These are phyloP conservation scores for Dactylella cylindrospora DNA, from an alignment of 2,329 filamentous ascomycete genomes.

Conservation along the genomic window DNA sequence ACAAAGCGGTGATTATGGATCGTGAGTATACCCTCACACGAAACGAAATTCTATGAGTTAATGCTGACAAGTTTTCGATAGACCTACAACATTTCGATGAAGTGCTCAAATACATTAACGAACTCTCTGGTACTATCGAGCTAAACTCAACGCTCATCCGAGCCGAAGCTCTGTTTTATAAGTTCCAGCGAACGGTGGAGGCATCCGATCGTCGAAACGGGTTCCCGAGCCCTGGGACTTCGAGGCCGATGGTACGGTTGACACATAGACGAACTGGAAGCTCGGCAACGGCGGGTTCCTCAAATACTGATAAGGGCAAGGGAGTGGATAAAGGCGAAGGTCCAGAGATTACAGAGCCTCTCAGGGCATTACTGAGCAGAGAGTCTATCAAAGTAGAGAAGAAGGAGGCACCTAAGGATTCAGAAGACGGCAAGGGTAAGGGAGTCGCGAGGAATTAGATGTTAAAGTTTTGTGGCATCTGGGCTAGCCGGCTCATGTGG, in stretches of 20 bases:
- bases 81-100: conserved; percentile 92
- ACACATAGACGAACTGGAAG: conserved; percentile 28
- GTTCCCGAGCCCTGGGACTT: conserved; percentile 37
- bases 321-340: conserved; percentile 22
- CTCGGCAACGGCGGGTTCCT: not conserved
- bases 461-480: no score
- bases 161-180: conserved; percentile 82
- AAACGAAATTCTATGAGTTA: not conserved
- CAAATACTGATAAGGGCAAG: conserved; percentile 18
- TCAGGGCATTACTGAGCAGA: conserved; percentile 28
- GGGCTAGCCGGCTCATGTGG: no score
- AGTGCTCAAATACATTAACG: conserved; percentile 97
- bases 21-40: conserved; percentile 52
- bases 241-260: conserved; percentile 33
- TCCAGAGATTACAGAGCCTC: conserved; percentile 36
- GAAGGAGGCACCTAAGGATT: conserved; percentile 8
- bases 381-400: conserved; percentile 34
- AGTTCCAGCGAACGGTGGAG: conserved; percentile 85
- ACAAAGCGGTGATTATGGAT: conserved; percentile 92
- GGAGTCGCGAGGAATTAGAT: conserved; percentile 23
- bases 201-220: conserved; percentile 85
- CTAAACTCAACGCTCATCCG: conserved; percentile 80
- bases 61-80: conserved; percentile 9
- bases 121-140: conserved; percentile 90
- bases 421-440: conserved; percentile 18